Conservation (phyloP, 305 asterid species). For the Fraxinus greggii region DNA sequence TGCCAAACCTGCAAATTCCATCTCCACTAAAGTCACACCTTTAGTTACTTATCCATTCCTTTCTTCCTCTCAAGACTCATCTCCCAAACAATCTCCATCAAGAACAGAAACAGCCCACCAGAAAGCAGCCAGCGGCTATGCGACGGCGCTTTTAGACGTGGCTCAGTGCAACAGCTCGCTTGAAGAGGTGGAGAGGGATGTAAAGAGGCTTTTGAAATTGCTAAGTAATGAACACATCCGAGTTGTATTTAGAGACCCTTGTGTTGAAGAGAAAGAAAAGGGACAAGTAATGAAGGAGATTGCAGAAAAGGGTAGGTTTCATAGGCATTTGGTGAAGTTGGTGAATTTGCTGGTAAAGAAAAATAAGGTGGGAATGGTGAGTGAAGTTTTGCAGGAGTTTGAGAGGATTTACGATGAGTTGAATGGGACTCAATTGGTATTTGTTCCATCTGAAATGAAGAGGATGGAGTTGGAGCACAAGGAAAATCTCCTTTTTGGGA, state of each 20-base stretch:
- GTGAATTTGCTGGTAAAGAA: constrained; percentile 26
- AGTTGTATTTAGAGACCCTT: constrained; percentile 10
- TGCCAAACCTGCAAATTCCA: constrained; percentile 8
- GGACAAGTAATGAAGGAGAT: constrained; percentile 23
- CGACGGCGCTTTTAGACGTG: constrained; percentile 31
- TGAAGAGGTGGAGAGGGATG: constrained; percentile 23
- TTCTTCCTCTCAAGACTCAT: constrained; percentile 4
- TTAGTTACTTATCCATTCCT: not conserved
- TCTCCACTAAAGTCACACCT: not conserved
- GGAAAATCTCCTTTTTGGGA: not conserved
- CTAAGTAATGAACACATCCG: constrained; percentile 1
- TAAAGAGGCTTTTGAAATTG: constrained; percentile 24
- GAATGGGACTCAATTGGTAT: constrained; percentile 27
- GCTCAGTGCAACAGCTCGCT: constrained; percentile 23
- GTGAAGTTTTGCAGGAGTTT: constrained; percentile 29
- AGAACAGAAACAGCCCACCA: constrained; percentile 9
- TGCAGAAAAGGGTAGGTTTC: constrained; percentile 21
- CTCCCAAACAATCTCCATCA: not conserved
- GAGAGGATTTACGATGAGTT: constrained; percentile 34
- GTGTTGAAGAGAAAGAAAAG: constrained; percentile 23
- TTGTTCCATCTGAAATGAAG: constrained; percentile 12
- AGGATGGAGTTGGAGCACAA: not conserved
- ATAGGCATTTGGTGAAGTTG: constrained; percentile 27
- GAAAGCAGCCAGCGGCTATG: constrained; percentile 36
- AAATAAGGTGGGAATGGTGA: constrained; percentile 18